Evolutionary conservation across 441 rosid species (phyloP).

Genomic region (Breynia disticha): DNA sequence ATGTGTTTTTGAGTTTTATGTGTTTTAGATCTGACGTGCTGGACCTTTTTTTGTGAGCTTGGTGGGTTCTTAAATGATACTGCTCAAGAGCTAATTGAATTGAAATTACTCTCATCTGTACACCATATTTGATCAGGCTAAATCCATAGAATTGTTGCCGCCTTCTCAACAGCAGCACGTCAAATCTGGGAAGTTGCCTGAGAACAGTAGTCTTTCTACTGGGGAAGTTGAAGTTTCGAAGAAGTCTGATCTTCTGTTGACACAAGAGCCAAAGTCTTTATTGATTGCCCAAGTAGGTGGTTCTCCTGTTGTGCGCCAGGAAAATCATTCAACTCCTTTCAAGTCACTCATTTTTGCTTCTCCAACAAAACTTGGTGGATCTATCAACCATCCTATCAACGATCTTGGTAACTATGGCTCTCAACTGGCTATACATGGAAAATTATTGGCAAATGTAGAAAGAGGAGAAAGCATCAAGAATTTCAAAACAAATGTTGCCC

Average conservation of each 20-base stretch:
- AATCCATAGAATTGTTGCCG: conserved; percentile 60
- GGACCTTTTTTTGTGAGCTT: not conserved
- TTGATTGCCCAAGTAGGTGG: conserved; percentile 24
- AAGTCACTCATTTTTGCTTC: conserved; percentile 33
- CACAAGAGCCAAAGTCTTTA: conserved; percentile 27
- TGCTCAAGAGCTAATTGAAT: not conserved
- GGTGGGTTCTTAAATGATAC: not conserved
- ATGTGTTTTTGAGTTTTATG: not conserved
- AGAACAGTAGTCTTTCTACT: conserved; percentile 21
- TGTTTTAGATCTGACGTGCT: not conserved
- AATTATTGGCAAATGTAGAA: conserved; percentile 30
- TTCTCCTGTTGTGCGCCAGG: conserved; percentile 29
- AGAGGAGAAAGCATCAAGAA: conserved; percentile 28
- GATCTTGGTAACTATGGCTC: conserved; percentile 20
- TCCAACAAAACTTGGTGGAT: conserved; percentile 25
- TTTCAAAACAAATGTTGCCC: conserved; percentile 23
- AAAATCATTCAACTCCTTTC: conserved; percentile 13
- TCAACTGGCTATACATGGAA: conserved; percentile 33
- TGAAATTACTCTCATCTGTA: not conserved
- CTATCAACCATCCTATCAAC: conserved; percentile 18
- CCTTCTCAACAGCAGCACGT: conserved; percentile 55
- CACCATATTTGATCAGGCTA: conserved; percentile 44
- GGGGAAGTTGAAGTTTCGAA: conserved; percentile 33
- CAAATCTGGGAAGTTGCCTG: conserved; percentile 39
- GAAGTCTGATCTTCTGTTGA: conserved; percentile 25